Base-by-base conservation (phyloP, 768 basidiomycete genomes). In the Suillus ampliporus region DNA sequence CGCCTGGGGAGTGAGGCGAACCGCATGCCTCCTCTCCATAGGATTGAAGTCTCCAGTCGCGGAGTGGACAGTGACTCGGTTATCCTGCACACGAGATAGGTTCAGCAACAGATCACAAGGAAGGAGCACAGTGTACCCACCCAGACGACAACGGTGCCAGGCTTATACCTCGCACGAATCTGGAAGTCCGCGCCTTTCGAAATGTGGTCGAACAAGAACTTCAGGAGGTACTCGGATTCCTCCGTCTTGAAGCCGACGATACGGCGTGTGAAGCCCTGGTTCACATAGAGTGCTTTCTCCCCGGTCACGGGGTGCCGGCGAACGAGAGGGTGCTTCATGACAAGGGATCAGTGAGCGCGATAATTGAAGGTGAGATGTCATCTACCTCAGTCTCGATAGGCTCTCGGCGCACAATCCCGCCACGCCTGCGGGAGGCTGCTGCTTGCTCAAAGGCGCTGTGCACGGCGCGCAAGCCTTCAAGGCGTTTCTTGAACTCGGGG, bases 261-360 rank as follows among this genome's bases (percentile, higher is more conserved):
- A 65, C 76, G 78, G 35, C 74, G 72, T 4, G 85, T 85, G 77
- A 86, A 86, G 35, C 81, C 83, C 58, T 78, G 79, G 73, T 86
- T 86, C 73, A 88, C 75, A 68, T 84, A 86, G 21, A 88, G 75
- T 1, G 83, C 83, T 73, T 88, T 86, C 69, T 86, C 83, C n/a
- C 85, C 85, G 0, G 87, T 88, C 1, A 82, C 83, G 19, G 87
- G 87, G 70, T 88, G 87, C 15, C 78, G 74, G 61, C 86, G 82
- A 62, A 88, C 85, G 66, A 86, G 58, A 6, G 84, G 83, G 71
- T 85, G 86, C 81, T 82, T 65, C 15, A 57, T 6, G 19, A 51
- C 9, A 51, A 50, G 46, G 19, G 28, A 58, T 60, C 50, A 51
- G 46, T 38, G 34, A 50, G 44, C 56, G 26, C 34, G n/a, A 9